Conservation (phyloP, 805 yeast species). For the Yamadazyma olivae region DNA sequence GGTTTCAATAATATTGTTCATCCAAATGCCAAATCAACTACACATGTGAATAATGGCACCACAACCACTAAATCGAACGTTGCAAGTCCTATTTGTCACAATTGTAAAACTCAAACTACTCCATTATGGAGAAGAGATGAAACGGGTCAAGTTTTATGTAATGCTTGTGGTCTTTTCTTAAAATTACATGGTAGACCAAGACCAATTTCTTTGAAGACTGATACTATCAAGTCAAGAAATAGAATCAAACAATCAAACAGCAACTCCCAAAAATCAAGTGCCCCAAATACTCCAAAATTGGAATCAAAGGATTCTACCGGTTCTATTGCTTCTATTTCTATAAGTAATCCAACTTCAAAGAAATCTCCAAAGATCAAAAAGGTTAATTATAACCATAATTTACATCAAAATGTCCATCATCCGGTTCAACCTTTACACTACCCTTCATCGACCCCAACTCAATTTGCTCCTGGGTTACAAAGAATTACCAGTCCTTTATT, state of each 20-base stretch:
- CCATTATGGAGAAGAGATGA: conserved; percentile 96
- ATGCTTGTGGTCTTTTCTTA: conserved; percentile 88
- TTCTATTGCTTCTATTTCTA: background rate
- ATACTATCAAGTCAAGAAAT: conserved; percentile 87
- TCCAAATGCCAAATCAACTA: conserved; percentile 64
- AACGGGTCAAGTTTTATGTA: conserved; percentile 72
- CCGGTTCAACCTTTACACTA: conserved; percentile 58
- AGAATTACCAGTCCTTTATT: conserved; percentile 64
- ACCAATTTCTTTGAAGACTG: conserved; percentile 88
- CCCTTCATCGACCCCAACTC: conserved; percentile 68
- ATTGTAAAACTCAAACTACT: conserved; percentile 89
- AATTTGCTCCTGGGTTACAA: conserved; percentile 62
- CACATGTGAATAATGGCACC: conserved; percentile 55
- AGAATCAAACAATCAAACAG: conserved; percentile 52
- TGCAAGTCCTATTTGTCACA: conserved; percentile 73
- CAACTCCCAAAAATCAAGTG: conserved; percentile 32
- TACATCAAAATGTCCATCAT: conserved; percentile 13
- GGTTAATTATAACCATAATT: conserved; percentile 14
- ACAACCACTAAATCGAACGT: conserved; percentile 64
- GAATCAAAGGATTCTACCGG: conserved; percentile 42
- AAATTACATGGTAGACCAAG: conserved; percentile 91
- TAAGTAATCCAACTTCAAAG: background rate
- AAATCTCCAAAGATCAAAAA: conserved; percentile 12
- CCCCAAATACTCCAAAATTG: conserved; percentile 55
- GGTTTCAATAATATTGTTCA: conserved; percentile 25